Evolutionary conservation across 805 yeast genomes (phyloP), one percentile per base, ranked within the genome.

Genomic region (Candida endomychidarum): DNA sequence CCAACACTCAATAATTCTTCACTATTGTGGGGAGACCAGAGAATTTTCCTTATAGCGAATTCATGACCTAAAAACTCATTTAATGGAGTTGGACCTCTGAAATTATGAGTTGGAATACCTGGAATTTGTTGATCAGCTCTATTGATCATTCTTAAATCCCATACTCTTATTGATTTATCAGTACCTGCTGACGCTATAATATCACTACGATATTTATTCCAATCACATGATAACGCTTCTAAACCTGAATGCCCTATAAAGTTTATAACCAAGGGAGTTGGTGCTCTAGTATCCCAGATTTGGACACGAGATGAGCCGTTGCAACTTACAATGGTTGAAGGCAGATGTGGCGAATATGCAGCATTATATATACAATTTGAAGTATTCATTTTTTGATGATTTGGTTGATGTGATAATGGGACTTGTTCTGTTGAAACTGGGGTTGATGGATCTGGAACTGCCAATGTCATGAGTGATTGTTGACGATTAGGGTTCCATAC

Each of bases 131-230:
- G 69, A 53, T 57, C 67, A 25, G 61, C 42, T 29, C 54, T 61
- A 43, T 53, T 69, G 4, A 83, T 71, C 82, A 81, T 83, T 45
- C 98, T 72, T 33, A 86, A 60, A 58, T 91, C 99, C 96, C 97
- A 91, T 3, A 89, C 69, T 47, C 87, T 77, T 32, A 90, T 77
- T 16, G 81, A 66, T 54, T 86, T 86, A 58, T 91, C 98, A 7
- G 91, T 95, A n/a, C 96, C 95, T 2, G 87, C 93, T 0, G 95
- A 79, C 3, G 96, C 96, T 4, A 91, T 65, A 0, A 88, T 76
- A 2, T 82, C 74, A 1, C 88, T 75, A 53, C 87, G 74, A 60
- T 93, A 91, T 58, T 90, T 90, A 63, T 91, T 93, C 82, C 89
- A 90, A 67, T 91, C 98, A 45, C 89, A 77, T 2, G 84, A 67